Percentiles rank a stretch among this genome's conserved stretches.
These are phyloP conservation scores for Claviceps pazoutovae DNA, from an alignment of 2,329 filamentous ascomycete species.

Conservation along the genomic window DNA sequence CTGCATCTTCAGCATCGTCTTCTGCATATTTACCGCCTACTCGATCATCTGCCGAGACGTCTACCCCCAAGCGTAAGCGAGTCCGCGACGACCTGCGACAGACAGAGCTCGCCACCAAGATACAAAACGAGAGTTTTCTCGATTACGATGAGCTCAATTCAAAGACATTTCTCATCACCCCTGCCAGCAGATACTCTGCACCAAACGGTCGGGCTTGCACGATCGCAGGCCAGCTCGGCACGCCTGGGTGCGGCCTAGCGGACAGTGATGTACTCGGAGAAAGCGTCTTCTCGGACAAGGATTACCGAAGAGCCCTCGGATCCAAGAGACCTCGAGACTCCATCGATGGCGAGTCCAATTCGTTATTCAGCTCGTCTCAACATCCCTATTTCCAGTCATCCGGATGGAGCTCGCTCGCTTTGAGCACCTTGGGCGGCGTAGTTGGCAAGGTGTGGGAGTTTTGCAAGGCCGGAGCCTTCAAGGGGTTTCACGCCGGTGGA, in stretches of 20 bases:
- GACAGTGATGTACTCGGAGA: constrained; percentile 30
- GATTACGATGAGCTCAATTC: neutral
- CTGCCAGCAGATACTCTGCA: constrained; percentile 2
- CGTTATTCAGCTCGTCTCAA: constrained; percentile 18
- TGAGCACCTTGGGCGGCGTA: constrained; percentile 50
- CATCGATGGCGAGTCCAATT: constrained; percentile 20
- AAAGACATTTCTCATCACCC: constrained; percentile 3
- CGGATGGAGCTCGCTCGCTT: constrained; percentile 44
- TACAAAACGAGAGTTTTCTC: neutral
- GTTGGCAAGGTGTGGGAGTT: constrained; percentile 76
- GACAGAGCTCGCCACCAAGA: neutral
- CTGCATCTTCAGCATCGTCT: constrained; percentile 26
- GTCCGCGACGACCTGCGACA: constrained; percentile 13
- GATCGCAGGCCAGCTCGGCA: constrained; percentile 40
- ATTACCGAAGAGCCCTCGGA: constrained; percentile 39
- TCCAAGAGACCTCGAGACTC: constrained; percentile 28
- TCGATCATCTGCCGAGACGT: constrained; percentile 11
- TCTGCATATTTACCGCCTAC: constrained; percentile 23
- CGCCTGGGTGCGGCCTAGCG: constrained; percentile 22
- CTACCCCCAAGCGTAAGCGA: constrained; percentile 33
- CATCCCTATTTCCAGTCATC: constrained; percentile 16
- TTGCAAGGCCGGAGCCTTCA: constrained; percentile 60
- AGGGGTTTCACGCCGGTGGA: constrained; percentile 76
- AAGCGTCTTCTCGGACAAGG: constrained; percentile 42
- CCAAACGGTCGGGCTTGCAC: constrained; percentile 23